Conservation (phyloP, 2,329 filamentous ascomycete genomes). For the Leptosphaerulina australis region DNA sequence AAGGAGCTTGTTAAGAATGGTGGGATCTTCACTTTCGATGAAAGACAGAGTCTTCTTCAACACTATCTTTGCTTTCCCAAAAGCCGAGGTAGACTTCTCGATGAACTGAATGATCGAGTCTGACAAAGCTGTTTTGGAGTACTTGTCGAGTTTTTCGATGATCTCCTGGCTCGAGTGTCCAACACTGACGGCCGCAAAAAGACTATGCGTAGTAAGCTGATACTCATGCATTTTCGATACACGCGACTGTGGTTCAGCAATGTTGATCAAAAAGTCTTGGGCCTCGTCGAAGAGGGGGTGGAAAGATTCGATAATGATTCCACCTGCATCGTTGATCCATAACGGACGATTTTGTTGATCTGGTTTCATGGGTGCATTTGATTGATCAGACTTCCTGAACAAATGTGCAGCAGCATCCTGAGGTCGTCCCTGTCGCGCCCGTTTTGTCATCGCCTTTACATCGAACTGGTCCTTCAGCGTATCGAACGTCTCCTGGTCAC, state of each 20-base stretch:
- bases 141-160: constrained; percentile 82
- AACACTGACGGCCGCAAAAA: constrained; percentile 94
- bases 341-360: constrained; percentile 89
- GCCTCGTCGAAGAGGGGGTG: constrained; percentile 84
- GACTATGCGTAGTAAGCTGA: constrained; percentile 84
- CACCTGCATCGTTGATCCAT: constrained; percentile 88
- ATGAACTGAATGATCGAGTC: constrained; percentile 81
- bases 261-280: constrained; percentile 93
- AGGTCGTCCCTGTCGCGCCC: constrained; percentile 29
- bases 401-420: constrained; percentile 61
- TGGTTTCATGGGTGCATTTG: constrained; percentile 78
- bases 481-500: constrained; percentile 56
- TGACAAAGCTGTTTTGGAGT: constrained; percentile 87
- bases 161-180: constrained; percentile 90
- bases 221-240: constrained; percentile 95
- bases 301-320: constrained; percentile 93
- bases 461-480: constrained; percentile 51
- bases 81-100: constrained; percentile 82
- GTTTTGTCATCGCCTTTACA: constrained; percentile 43
- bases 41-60: constrained; percentile 94
- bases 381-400: constrained; percentile 75
- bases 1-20: constrained; percentile 84
- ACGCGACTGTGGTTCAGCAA: constrained; percentile 89
- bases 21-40: constrained; percentile 87
- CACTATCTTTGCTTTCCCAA: constrained; percentile 94